Conservation (phyloP, 2,329 filamentous ascomycete genomes). For the Colletotrichum agaves region DNA sequence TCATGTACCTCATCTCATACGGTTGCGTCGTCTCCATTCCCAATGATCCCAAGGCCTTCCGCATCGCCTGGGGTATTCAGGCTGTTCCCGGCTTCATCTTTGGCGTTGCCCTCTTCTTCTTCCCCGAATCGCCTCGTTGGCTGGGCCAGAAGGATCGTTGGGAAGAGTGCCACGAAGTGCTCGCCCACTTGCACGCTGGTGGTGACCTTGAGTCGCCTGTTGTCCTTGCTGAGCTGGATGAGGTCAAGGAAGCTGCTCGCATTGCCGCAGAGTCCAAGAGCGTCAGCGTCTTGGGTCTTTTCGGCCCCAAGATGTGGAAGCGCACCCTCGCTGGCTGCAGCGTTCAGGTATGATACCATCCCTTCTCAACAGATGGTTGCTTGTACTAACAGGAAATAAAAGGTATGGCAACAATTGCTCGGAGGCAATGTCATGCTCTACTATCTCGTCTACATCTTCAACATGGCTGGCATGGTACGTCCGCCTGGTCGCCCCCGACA, state of each 20-base stretch:
- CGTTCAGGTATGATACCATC: conserved; percentile 54
- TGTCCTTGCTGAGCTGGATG: conserved; percentile 67
- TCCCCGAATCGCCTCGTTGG: conserved; percentile 36
- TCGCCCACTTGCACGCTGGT: conserved; percentile 61
- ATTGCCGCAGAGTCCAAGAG: conserved; percentile 51
- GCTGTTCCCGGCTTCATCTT: conserved; percentile 40
- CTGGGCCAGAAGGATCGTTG: conserved; percentile 36
- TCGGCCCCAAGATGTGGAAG: conserved; percentile 59
- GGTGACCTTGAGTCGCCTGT: conserved; percentile 64
- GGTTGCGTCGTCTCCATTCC: conserved; percentile 68
- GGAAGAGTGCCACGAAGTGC: conserved; percentile 38
- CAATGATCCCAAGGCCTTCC: conserved; percentile 69
- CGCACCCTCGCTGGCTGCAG: conserved; percentile 62
- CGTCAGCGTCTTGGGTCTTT: conserved; percentile 55
- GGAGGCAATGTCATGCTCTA: conserved; percentile 69
- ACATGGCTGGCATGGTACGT: conserved; percentile 64
- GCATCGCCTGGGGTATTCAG: conserved; percentile 49
- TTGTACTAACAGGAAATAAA: too few relatives aligned
- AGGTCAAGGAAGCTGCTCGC: conserved; percentile 57
- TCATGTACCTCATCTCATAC: conserved; percentile 77
- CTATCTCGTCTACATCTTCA: conserved; percentile 71
- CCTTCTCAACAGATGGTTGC: too few relatives aligned
- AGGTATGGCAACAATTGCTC: conserved; percentile 62
- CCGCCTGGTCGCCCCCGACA: too few relatives aligned
- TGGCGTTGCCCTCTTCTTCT: conserved; percentile 38